Conservation (phyloP, 257 asterid species). For the Solanum chmielewskii region DNA sequence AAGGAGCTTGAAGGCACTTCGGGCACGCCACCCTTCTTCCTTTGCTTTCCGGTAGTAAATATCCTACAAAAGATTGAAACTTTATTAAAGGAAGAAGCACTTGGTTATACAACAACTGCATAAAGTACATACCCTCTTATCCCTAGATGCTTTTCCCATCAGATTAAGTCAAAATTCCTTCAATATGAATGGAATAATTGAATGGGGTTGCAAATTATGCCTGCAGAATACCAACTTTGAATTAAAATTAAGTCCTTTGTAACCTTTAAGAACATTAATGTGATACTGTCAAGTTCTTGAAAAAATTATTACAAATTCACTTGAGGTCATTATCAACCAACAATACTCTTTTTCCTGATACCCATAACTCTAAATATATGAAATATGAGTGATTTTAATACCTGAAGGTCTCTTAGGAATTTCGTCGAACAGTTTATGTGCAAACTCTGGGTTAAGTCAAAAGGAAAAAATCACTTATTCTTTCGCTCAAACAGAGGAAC, state of each 20-base stretch:
- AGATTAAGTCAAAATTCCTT: not conserved
- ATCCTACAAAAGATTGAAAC: conserved; percentile 37
- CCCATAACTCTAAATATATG: not conserved
- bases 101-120: not conserved
- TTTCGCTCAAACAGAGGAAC: not conserved
- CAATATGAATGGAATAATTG: not conserved
- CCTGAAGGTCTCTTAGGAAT: not conserved
- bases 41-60: conserved; percentile 96
- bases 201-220: not conserved
- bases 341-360: not conserved
- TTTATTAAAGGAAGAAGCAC: not conserved
- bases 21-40: conserved; percentile 99
- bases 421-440: not conserved
- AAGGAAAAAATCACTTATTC: not conserved
- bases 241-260: not conserved
- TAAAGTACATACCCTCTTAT: conserved; percentile 49
- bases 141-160: conserved; percentile 98
- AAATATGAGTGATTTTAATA: not conserved
- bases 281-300: not conserved
- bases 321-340: not conserved
- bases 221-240: not conserved
- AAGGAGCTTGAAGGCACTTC: conserved; percentile 97
- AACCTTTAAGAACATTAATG: not conserved
- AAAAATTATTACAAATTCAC: not conserved
- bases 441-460: not conserved